phyloP scores from a whole-genome alignment of 202 grass and related monocot genomes.

The Bolboschoenoplectus hybrid region DNA sequence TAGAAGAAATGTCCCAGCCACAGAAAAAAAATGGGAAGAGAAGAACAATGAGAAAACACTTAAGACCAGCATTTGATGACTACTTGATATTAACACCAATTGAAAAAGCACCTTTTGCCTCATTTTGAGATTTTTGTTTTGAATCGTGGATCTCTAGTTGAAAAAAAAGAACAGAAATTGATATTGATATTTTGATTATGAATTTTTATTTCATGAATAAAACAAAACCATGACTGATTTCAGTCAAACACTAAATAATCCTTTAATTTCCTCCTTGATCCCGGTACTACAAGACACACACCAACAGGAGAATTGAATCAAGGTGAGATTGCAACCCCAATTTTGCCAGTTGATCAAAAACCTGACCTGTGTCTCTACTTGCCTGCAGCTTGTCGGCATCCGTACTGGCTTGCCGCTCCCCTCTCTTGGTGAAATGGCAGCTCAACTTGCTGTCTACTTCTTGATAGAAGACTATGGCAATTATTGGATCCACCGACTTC shows the following conservation, averaged over 20 bases:
- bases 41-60: neutral
- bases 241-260: neutral
- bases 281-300: neutral
- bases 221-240: neutral
- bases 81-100: neutral
- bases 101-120: neutral
- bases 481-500: constrained; percentile 90
- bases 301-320: neutral
- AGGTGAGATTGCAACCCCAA: neutral
- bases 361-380: neutral
- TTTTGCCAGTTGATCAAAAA: neutral
- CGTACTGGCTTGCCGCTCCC: constrained; percentile 71
- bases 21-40: neutral
- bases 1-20: neutral
- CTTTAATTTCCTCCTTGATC: neutral
- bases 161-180: too few species aligned
- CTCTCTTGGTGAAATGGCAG: constrained; percentile 63
- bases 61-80: neutral
- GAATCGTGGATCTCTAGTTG: neutral
- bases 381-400: constrained; percentile 74
- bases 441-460: constrained; percentile 82
- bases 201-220: neutral
- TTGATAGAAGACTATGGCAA: constrained; percentile 89
- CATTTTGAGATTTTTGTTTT: neutral
- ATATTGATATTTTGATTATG: neutral